Evolutionary conservation across 1,139 yeast genomes (phyloP).

Genomic region (Lodderomyces pseudojiufengensis): DNA sequence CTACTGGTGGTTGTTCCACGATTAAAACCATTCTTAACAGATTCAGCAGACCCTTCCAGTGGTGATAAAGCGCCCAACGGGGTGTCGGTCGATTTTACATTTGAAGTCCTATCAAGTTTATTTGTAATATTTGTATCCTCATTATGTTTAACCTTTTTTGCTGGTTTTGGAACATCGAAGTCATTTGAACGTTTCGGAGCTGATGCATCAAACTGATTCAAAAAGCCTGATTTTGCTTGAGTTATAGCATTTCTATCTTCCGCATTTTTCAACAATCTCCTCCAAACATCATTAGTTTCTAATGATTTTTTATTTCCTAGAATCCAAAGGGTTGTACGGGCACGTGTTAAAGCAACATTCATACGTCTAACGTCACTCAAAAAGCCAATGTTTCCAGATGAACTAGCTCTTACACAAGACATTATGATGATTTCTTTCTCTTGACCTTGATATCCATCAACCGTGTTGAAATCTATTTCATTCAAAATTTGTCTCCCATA

Average conservation of each 20-base stretch:
- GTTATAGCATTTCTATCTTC: conserved; percentile 37
- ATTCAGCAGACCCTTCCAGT: too few species aligned
- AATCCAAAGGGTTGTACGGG: conserved; percentile 88
- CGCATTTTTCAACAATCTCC: conserved; percentile 61
- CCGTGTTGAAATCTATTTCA: conserved; percentile 85
- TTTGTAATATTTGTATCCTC: too few species aligned
- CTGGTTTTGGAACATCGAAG: too few species aligned
- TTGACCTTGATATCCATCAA: conserved; percentile 98
- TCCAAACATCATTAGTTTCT: conserved; percentile 65
- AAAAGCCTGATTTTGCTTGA: conserved; percentile 39
- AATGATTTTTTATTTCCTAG: conserved; percentile 74
- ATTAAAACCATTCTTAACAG: too few species aligned
- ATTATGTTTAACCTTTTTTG: conserved; percentile 3
- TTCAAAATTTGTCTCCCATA: conserved; percentile 63
- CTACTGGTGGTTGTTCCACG: too few species aligned
- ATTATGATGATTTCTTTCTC: conserved; percentile 91
- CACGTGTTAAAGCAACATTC: conserved; percentile 96
- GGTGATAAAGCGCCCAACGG: too few species aligned
- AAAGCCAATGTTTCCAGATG: conserved; percentile 72
- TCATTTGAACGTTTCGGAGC: too few species aligned
- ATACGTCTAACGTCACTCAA: conserved; percentile 86
- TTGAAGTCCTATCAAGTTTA: too few species aligned
- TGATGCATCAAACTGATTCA: conserved; percentile 12
- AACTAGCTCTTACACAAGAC: conserved; percentile 91
- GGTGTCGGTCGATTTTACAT: too few species aligned